Evolutionary conservation across 2,329 filamentous ascomycete species (phyloP), one percentile per base, ranked within the genome.

Genomic region (Dactylellina sp.): DNA sequence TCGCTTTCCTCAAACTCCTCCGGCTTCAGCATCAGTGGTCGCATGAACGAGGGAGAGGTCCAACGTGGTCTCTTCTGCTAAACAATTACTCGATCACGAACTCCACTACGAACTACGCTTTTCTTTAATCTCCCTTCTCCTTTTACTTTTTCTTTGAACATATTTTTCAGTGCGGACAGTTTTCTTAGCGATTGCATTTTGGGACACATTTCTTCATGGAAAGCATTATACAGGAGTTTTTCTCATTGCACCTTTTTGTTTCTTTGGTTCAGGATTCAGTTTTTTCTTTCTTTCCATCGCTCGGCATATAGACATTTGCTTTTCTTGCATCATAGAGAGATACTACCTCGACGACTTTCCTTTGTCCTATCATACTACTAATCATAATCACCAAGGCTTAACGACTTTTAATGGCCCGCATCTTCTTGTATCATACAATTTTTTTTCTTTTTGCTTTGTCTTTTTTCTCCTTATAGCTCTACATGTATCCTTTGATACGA

Each of bases 11-110:
- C 70, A 18, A 74, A 74, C 49, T 74, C 70, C 7, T 74, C 70
- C 35, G 70, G 70, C 61, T 74, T 74, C 56, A 74, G 70, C 61
- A 66, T 74, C 25, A 66, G 39, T 24, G 70, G 70, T 25, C 70
- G 70, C 61, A 74, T 74, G 70, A 74, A 74, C 37, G 70, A 74
- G 37, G 70, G 70, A 66, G 70, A 74, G 25, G 70, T 74, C 56
- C 70, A 74, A 35, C 70, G 70, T 22, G 70, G 70, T 42, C 70
- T 74, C 56, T 74, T 74, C 70, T 74, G 70, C 55, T 74, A 74
- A 74, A 62, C 28, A 24, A 12, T 11, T 12, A 20, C 11, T 4
- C 11, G 24, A 53, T 49, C 40, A 65, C 56, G 50, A 64, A 24
- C n/a, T 42, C 6, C 37, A 16, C 42, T 18, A 64, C 49, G 50